Base-by-base conservation (phyloP, 345 rosid genomes). In the Brassica carinata region DNA sequence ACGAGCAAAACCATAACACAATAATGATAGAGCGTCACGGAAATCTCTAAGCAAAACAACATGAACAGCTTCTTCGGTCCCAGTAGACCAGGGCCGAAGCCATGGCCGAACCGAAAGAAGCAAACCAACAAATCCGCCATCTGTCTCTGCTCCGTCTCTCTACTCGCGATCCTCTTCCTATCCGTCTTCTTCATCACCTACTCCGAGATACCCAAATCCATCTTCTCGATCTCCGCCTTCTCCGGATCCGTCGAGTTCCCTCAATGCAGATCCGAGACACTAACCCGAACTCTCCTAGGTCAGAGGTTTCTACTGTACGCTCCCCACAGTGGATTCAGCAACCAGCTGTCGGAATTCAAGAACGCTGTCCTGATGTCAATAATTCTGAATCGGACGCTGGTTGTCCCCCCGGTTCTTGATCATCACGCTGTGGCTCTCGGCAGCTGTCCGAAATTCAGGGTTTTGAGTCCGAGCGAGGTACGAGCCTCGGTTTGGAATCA, bases 321-420 rank as follows among this genome's bases (percentile, higher is more conserved):
- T 10, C 98, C 98, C 0, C 99, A 93, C 85, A 96, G 98, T 69
- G 98, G 99, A 74, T 93, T 96, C 85, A 92, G 94, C 85, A 93
- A 96, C 83, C 99, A 93, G 91, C 86, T 93, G 0, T 89, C 97
- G 4, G 99, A 96, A 84, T 88, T 96, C 82, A 92, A 85, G 84
- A 96, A 96, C 36, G 98, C 91, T 18, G 31, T 89, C 73, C 13
- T 90, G 23, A 84, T 92, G 88, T 91, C 96, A 10, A 88, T 73
- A 27, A 87, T 93, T 62, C 82, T 96, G 72, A 92, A 96, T 72
- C 89, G 99, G 77, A 92, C 99, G 8, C 76, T 96, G 72, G 78
- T 93, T 34, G 83, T 96, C 19, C 97, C 98, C 69, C 99, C 99
- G 27, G 77, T 96, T 53, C 91, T 96, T 2, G 91, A 92, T 81